Conservation (phyloP, 2,329 filamentous ascomycete genomes). For the Sclerotinia sclerotiorum region DNA sequence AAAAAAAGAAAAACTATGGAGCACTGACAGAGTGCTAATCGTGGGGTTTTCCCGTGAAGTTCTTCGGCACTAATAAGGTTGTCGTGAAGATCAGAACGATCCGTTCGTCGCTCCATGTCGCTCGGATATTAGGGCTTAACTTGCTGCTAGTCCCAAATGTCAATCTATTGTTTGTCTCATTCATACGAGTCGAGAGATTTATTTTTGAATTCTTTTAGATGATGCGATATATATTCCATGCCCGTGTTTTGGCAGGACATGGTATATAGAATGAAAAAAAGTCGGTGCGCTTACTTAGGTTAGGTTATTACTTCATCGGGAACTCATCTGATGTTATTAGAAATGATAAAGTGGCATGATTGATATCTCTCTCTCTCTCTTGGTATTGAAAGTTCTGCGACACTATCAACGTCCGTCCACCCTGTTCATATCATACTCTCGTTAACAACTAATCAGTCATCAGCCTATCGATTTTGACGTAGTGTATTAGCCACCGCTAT, state of each 20-base stretch:
- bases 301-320: neutral
- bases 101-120: neutral
- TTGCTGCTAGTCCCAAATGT: neutral
- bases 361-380: neutral
- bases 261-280: neutral
- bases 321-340: neutral
- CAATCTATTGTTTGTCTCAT: neutral
- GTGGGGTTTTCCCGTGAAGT: neutral
- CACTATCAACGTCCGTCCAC: slow-evolving; percentile 5
- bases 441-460: neutral
- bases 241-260: neutral
- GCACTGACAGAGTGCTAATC: slow-evolving; percentile 6
- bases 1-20: neutral
- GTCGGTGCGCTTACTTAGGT: neutral
- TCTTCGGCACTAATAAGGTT: neutral
- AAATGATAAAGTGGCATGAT: neutral
- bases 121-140: neutral
- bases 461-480: neutral
- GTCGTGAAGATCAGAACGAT: neutral
- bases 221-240: neutral
- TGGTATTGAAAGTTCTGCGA: slow-evolving; percentile 3
- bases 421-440: neutral
- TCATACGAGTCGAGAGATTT: neutral
- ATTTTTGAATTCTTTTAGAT: neutral
- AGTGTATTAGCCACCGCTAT: slow-evolving; percentile 12